Evolutionary conservation across 768 basidiomycete genomes (phyloP).

Genomic region (Lenzites betulinus): DNA sequence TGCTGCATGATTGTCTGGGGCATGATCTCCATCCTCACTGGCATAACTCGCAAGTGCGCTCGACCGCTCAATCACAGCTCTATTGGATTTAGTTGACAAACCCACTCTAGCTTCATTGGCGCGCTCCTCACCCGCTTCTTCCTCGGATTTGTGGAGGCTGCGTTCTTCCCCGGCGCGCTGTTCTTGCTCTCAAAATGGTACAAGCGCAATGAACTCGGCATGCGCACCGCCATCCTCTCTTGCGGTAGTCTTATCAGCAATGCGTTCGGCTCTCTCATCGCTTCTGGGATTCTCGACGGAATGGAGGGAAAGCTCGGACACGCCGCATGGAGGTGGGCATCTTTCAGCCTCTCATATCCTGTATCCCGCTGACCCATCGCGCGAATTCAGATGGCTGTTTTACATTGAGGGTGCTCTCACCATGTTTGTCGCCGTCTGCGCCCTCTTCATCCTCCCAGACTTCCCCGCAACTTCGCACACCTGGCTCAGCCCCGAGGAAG

Average conservation of each 20-base stretch:
- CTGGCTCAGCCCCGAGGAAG: constrained; percentile 65
- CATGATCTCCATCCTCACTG: background rate
- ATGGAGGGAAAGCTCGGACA: constrained; percentile 73
- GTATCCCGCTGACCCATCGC: too few species aligned
- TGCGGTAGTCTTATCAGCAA: constrained; percentile 79
- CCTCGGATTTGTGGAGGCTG: constrained; percentile 61
- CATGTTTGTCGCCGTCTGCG: constrained; percentile 50
- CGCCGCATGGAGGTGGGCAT: constrained; percentile 81
- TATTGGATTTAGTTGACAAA: background rate
- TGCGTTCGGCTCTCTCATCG: constrained; percentile 79
- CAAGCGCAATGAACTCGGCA: constrained; percentile 67
- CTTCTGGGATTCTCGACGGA: constrained; percentile 68
- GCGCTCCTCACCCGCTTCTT: constrained; percentile 72
- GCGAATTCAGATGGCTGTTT: constrained; percentile 55
- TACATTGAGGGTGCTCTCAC: constrained; percentile 67
- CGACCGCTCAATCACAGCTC: background rate
- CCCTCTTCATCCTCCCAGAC: constrained; percentile 72
- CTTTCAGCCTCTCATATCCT: constrained; percentile 44
- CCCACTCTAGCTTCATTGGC: constrained; percentile 46
- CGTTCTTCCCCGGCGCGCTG: constrained; percentile 71
- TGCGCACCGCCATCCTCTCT: constrained; percentile 65
- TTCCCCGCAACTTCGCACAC: constrained; percentile 59
- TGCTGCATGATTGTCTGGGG: constrained; percentile 72
- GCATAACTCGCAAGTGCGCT: constrained; percentile 29
- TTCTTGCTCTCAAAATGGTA: constrained; percentile 74